Evolutionary conservation across 2,329 filamentous ascomycete genomes (phyloP).

Genomic region (Dactylellina haptotyla): DNA sequence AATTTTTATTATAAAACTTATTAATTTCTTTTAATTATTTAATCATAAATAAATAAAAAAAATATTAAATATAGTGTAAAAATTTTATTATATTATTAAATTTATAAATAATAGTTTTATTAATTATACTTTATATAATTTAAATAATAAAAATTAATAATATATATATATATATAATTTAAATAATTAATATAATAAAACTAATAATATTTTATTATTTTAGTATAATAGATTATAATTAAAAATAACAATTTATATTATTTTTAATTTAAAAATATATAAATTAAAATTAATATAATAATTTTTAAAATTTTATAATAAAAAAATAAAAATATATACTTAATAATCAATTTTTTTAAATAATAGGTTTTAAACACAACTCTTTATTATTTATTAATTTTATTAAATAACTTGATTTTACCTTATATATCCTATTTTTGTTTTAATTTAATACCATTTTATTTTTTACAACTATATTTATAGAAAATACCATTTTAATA

Average conservation of each 20-base stretch:
- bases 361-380: neutral
- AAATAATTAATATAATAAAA: neutral
- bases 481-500: neutral
- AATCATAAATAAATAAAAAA: neutral
- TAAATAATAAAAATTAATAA: neutral
- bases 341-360: neutral
- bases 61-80: neutral
- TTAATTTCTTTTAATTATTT: too few species aligned
- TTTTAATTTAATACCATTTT: neutral
- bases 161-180: neutral
- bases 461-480: neutral
- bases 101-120: neutral
- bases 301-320: neutral
- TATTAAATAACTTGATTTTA: neutral
- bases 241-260: neutral
- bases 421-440: neutral
- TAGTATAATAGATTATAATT: neutral
- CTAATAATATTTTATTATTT: neutral
- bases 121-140: neutral
- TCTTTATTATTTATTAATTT: neutral
- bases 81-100: neutral
- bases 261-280: neutral
- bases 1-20: too few species aligned
- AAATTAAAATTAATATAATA: neutral
- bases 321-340: neutral